Percentiles rank a stretch among this genome's conserved stretches.
Evolutionary conservation across 1,284 basidiomycete genomes (phyloP).

Genomic region (Pterulicium gracile): DNA sequence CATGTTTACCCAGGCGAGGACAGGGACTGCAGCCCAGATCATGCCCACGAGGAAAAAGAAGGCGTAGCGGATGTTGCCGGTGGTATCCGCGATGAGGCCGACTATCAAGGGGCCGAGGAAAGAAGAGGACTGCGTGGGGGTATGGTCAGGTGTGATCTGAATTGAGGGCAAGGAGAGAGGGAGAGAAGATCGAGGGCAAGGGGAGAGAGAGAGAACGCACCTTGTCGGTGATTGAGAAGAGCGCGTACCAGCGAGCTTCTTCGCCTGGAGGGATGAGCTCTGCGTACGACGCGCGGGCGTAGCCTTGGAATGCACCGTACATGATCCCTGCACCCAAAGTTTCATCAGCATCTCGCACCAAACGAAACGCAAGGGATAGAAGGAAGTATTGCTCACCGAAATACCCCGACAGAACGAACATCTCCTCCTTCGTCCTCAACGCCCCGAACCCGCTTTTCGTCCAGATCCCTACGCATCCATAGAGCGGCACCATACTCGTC

Average conservation of each 20-base stretch:
- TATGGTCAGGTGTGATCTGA: no score
- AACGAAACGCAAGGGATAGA: slow-evolving; percentile 4
- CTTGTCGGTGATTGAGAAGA: slow-evolving; percentile 87
- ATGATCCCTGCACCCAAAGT: slow-evolving; percentile 59
- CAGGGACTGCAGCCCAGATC: slow-evolving; percentile 71
- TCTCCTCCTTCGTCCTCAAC: slow-evolving; percentile 68
- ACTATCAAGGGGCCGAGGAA: slow-evolving; percentile 85
- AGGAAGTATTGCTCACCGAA: slow-evolving; percentile 43
- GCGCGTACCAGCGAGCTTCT: slow-evolving; percentile 72
- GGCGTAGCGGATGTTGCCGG: slow-evolving; percentile 81
- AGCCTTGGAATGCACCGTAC: slow-evolving; percentile 74
- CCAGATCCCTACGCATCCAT: slow-evolving; percentile 73
- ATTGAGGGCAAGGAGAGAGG: slow-evolving; percentile 2
- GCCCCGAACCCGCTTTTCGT: slow-evolving; percentile 52
- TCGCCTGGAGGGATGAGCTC: slow-evolving; percentile 70
- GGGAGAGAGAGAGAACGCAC: slow-evolving; percentile 21
- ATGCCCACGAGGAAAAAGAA: slow-evolving; percentile 82
- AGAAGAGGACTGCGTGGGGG: slow-evolving; percentile 73
- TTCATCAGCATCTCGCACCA: no score
- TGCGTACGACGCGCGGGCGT: slow-evolving; percentile 70
- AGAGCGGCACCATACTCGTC: slow-evolving; percentile 64
- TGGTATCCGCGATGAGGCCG: slow-evolving; percentile 74
- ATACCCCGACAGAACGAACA: slow-evolving; percentile 74
- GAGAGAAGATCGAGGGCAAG: not conserved
- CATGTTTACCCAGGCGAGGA: slow-evolving; percentile 62